phyloP scores from a whole-genome alignment of 2,329 filamentous ascomycete species.

The Nothophoma quercina region DNA sequence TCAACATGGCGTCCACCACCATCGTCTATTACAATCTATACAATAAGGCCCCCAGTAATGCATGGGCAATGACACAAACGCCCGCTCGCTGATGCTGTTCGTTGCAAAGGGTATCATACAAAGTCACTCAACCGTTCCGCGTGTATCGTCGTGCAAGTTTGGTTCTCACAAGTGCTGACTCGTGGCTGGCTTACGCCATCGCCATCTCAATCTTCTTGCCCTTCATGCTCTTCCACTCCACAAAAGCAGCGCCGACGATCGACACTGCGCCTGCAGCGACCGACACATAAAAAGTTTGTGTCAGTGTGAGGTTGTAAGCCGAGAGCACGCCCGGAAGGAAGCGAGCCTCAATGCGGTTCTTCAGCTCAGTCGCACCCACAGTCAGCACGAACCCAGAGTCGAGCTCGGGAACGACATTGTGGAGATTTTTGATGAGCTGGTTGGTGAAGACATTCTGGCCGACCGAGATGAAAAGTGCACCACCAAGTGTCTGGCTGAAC shows the following conservation, averaged over 20 bases:
- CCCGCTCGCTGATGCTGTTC: constrained; percentile 5
- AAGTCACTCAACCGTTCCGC: background rate
- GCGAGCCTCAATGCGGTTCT: constrained; percentile 58
- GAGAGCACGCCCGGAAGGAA: constrained; percentile 62
- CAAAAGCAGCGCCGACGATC: constrained; percentile 61
- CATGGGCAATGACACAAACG: background rate
- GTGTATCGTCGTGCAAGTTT: background rate
- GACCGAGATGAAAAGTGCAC: constrained; percentile 58
- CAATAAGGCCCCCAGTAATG: background rate
- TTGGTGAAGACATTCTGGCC: constrained; percentile 61
- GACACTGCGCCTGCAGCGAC: constrained; percentile 62
- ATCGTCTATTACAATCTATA: constrained; percentile 6
- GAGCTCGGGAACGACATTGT: constrained; percentile 49
- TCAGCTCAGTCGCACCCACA: constrained; percentile 67
- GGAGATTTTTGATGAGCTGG: constrained; percentile 54
- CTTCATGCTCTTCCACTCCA: constrained; percentile 75
- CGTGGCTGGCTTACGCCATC: constrained; percentile 31
- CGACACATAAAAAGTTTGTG: constrained; percentile 66
- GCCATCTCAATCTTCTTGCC: constrained; percentile 57
- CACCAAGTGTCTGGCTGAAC: constrained; percentile 58
- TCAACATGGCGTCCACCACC: background rate
- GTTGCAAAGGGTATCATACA: constrained; percentile 22
- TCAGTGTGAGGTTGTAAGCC: constrained; percentile 70
- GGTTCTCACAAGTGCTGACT: constrained; percentile 10
- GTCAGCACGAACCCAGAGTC: constrained; percentile 53